These are phyloP conservation scores for Sicyos edulis DNA, from an alignment of 306 rosid genomes.

Conservation along the genomic window DNA sequence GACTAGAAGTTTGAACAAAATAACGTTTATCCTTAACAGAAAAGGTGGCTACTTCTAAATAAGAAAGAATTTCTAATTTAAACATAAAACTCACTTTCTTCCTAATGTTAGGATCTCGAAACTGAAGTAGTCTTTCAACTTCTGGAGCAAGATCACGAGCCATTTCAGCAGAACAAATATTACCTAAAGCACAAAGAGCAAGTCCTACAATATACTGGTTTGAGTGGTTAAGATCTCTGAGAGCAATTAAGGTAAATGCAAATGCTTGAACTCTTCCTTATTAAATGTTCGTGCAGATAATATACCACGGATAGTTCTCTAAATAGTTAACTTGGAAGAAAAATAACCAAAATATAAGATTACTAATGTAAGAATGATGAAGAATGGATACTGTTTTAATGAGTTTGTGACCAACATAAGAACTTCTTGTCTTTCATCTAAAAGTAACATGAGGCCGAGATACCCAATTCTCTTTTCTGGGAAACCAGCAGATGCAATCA, in stretches of 20 bases:
- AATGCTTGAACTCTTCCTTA: constrained; percentile 14
- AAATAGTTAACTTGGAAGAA: neutral
- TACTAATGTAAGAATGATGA: constrained; percentile 14
- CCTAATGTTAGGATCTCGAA: constrained; percentile 91
- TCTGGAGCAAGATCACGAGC: constrained; percentile 99
- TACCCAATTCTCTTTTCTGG: constrained; percentile 99
- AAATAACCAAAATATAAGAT: neutral
- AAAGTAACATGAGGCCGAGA: constrained; percentile 98
- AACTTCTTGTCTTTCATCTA: constrained; percentile 99
- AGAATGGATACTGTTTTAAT: constrained; percentile 90
- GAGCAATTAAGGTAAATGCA: constrained; percentile 52
- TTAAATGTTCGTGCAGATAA: constrained; percentile 20
- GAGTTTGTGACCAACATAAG: constrained; percentile 97
- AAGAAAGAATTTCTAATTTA: neutral
- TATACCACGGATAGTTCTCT: neutral
- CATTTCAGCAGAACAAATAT: constrained; percentile 98
- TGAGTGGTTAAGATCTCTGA: constrained; percentile 92
- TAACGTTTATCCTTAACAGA: neutral
- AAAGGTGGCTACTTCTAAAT: neutral
- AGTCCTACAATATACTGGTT: constrained; percentile 99
- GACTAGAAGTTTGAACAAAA: neutral
- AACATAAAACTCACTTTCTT: constrained; percentile 55
- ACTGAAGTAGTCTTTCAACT: constrained; percentile 85
- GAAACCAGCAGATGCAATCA: constrained; percentile 89
- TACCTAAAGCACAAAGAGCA: constrained; percentile 98